phyloP scores from a whole-genome alignment of 2,329 filamentous ascomycete species.

The Hirsutella minnesotensis region DNA sequence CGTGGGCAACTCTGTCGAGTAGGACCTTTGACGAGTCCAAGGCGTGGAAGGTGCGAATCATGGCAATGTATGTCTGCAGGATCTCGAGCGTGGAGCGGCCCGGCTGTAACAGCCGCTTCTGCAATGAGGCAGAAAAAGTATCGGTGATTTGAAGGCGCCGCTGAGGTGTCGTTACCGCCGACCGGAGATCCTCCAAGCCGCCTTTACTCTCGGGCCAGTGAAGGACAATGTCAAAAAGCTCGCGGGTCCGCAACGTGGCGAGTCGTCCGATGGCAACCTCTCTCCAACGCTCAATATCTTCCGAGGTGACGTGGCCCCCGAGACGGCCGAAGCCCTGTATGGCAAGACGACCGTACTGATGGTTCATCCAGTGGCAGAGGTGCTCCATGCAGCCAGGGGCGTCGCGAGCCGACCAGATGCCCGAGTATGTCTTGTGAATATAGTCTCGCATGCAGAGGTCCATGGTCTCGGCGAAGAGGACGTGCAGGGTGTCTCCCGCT shows the following conservation, averaged over 20 bases:
- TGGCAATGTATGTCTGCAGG: constrained; percentile 63
- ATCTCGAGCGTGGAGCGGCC: constrained; percentile 68
- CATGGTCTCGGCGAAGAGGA: constrained; percentile 61
- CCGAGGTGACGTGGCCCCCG: constrained; percentile 32
- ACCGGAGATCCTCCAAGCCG: constrained; percentile 62
- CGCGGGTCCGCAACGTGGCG: constrained; percentile 54
- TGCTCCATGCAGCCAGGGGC: constrained; percentile 38
- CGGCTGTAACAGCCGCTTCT: constrained; percentile 58
- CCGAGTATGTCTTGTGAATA: constrained; percentile 48
- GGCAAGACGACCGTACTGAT: constrained; percentile 52
- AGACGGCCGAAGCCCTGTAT: constrained; percentile 46
- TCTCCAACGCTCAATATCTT: constrained; percentile 56
- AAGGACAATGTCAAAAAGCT: constrained; percentile 70
- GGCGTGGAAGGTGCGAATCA: constrained; percentile 66
- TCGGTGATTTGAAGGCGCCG: constrained; percentile 59
- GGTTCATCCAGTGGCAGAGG: constrained; percentile 56
- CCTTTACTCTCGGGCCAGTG: constrained; percentile 61
- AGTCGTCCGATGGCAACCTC: constrained; percentile 57
- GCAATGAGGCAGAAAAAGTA: constrained; percentile 54
- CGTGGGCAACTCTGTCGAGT: constrained; percentile 60
- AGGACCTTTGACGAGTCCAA: constrained; percentile 69
- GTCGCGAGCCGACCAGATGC: constrained; percentile 39
- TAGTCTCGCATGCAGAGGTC: constrained; percentile 52
- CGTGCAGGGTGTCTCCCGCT: constrained; percentile 56
- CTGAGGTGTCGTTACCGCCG: constrained; percentile 55